Base-by-base conservation (phyloP, 495 filamentous ascomycete genomes). In the Daldinia bambusicola region DNA sequence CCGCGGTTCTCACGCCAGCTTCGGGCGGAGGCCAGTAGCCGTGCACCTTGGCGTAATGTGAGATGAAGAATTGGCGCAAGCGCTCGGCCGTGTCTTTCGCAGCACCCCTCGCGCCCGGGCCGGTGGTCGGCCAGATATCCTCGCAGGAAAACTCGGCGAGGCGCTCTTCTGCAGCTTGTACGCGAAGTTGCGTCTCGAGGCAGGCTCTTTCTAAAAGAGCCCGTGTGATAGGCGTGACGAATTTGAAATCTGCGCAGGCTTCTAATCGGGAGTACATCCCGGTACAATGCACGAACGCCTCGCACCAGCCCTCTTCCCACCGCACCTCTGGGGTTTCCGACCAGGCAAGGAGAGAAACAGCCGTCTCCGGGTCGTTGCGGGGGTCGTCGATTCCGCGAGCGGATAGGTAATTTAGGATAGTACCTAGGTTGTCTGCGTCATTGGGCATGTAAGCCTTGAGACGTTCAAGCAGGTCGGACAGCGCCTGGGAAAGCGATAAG, bases 231-330 rank as follows among this genome's bases (percentile, higher is more conserved):
- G 85, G 84, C 1, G 88, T 88, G 53, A 92, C 76, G 61, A 81
- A 78, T 41, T 80, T 81, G 78, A 85, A 91, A 70, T 91, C 89
- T 2, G 82, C 80, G 38, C 82, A 81, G 0, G 78, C 74, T 69
- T 89, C 85, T 20, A 90, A 72, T 5, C 80, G 82, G 26, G 84
- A 78, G 64, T 87, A 84, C 88, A 91, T 88, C 12, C 90, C 90
- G 13, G 85, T 87, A 67, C 86, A 87, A 63, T 93, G 90, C 10
- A 88, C 82, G 73, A 90, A 93, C 16, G 87, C 83, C 75, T 92
- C 90, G 3, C 84, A 82, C 85, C 89, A 93, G 16, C 89, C 88
- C 63, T 88, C 84, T 26, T 87, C 84, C 83, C 89, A 89, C 18
- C 85, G 84, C 4, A 91, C 85, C n/a, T 79, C 83, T 8, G 82